Conservation (phyloP, 805 yeast species). For the Candida corydali region DNA sequence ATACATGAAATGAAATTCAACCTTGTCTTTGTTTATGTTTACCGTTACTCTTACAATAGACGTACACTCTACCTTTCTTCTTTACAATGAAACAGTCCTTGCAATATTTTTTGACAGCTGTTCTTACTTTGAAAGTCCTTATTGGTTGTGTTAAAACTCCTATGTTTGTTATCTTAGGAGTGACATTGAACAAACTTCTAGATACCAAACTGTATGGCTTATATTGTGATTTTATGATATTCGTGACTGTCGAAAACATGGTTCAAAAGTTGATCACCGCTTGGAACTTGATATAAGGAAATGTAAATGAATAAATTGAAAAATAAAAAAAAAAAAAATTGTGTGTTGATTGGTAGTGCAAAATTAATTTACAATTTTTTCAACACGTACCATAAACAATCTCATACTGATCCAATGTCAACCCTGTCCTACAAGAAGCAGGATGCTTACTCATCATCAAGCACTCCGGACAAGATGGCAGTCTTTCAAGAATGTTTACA, state of each 20-base stretch:
- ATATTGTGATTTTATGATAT: slow-evolving; percentile 15
- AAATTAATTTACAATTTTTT: not conserved
- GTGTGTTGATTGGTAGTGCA: slow-evolving; percentile 1
- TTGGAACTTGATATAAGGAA: too few relatives aligned
- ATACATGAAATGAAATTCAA: slow-evolving; percentile 15
- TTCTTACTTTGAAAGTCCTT: slow-evolving; percentile 86
- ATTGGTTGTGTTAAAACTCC: slow-evolving; percentile 13
- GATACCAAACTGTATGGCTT: slow-evolving; percentile 1
- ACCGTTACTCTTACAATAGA: slow-evolving; percentile 87
- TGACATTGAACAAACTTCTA: slow-evolving; percentile 9
- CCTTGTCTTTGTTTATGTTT: slow-evolving; percentile 95
- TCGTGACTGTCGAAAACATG: slow-evolving; percentile 11
- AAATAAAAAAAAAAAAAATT: slow-evolving; percentile 2
- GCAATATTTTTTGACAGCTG: slow-evolving; percentile 92
- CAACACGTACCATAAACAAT: slow-evolving; percentile 2
- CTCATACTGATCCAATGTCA: slow-evolving; percentile 57
- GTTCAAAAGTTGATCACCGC: too few relatives aligned
- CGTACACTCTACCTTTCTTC: slow-evolving; percentile 92
- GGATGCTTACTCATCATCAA: slow-evolving; percentile 63
- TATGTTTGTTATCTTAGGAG: slow-evolving; percentile 12
- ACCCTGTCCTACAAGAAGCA: slow-evolving; percentile 77
- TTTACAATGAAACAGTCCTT: slow-evolving; percentile 85
- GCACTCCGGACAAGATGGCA: slow-evolving; percentile 90
- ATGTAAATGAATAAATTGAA: not conserved
- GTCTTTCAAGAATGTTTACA: slow-evolving; percentile 93